Conservation (phyloP, 2,329 filamentous ascomycete genomes). For the Aspergillus neoniger region DNA sequence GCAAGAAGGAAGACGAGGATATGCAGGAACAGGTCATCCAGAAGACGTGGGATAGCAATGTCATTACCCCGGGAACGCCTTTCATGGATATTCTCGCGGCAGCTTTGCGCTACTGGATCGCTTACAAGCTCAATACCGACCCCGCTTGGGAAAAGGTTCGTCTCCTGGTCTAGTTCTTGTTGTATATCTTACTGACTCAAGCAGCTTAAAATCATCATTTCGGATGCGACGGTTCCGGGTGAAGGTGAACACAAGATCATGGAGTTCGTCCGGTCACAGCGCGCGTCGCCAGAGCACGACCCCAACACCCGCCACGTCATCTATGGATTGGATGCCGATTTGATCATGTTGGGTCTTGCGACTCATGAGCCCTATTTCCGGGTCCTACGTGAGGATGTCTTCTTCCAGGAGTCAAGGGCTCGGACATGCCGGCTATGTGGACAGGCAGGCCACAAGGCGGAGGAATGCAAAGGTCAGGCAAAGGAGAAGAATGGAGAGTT, state of each 20-base stretch:
- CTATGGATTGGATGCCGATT: constrained; percentile 93
- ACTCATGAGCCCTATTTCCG: constrained; percentile 98
- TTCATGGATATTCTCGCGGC: constrained; percentile 96
- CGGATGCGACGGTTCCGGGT: constrained; percentile 93
- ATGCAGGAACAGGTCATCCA: constrained; percentile 65
- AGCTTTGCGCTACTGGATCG: constrained; percentile 92
- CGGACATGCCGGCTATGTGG: constrained; percentile 86
- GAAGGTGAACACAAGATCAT: constrained; percentile 99
- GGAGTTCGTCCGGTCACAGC: constrained; percentile 94
- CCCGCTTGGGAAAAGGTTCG: constrained; percentile 80
- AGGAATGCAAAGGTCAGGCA: constrained; percentile 76
- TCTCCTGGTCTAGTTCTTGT: background rate
- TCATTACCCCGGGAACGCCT: constrained; percentile 92
- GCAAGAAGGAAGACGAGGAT: constrained; percentile 63
- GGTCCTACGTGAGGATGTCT: constrained; percentile 94
- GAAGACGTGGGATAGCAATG: constrained; percentile 88
- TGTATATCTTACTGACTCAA: constrained; percentile 24
- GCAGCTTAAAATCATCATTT: constrained; percentile 91
- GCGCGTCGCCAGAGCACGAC: constrained; percentile 85
- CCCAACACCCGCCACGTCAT: constrained; percentile 98
- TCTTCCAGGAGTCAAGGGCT: constrained; percentile 81
- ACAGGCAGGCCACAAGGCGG: constrained; percentile 86
- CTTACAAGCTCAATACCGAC: constrained; percentile 97
- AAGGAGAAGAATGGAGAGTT: constrained; percentile 78
- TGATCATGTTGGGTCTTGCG: constrained; percentile 96